Evolutionary conservation across 2,329 filamentous ascomycete species (phyloP).

Genomic region (Aureobasidium subglaciale): DNA sequence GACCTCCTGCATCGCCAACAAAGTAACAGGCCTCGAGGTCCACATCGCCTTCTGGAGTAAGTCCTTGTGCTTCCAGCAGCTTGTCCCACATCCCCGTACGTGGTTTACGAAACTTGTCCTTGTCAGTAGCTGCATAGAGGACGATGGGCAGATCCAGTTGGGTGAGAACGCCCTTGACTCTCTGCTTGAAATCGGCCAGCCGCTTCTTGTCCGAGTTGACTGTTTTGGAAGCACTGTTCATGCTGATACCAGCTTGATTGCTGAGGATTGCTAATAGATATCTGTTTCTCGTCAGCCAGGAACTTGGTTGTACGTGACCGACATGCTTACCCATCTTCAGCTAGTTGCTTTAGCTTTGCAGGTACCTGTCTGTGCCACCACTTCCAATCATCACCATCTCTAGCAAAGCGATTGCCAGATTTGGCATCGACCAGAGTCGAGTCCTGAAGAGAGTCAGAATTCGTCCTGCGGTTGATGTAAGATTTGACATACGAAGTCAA

Average conservation of each 20-base stretch:
- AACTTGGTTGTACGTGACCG: background rate
- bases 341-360: conserved; percentile 56
- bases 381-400: conserved; percentile 73
- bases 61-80: conserved; percentile 46
- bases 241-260: conserved; percentile 77
- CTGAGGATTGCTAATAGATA: conserved; percentile 74
- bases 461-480: background rate
- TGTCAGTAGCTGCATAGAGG: conserved; percentile 78
- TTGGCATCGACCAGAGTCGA: conserved; percentile 76
- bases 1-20: conserved; percentile 74
- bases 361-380: conserved; percentile 82
- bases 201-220: conserved; percentile 62
- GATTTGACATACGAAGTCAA: conserved; percentile 51
- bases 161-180: conserved; percentile 61
- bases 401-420: conserved; percentile 72
- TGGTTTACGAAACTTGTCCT: conserved; percentile 81
- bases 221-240: conserved; percentile 66
- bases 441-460: conserved; percentile 49
- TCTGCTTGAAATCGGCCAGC: conserved; percentile 74
- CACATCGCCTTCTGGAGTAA: conserved; percentile 45
- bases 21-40: conserved; percentile 70
- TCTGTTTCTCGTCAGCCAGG: conserved; percentile 33
- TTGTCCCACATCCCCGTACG: conserved; percentile 81
- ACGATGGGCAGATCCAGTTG: conserved; percentile 68
- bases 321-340: conserved; percentile 56